These are phyloP conservation scores for Phyllosticta citribraziliensis DNA, from an alignment of 2,329 filamentous ascomycete genomes.

Conservation along the genomic window DNA sequence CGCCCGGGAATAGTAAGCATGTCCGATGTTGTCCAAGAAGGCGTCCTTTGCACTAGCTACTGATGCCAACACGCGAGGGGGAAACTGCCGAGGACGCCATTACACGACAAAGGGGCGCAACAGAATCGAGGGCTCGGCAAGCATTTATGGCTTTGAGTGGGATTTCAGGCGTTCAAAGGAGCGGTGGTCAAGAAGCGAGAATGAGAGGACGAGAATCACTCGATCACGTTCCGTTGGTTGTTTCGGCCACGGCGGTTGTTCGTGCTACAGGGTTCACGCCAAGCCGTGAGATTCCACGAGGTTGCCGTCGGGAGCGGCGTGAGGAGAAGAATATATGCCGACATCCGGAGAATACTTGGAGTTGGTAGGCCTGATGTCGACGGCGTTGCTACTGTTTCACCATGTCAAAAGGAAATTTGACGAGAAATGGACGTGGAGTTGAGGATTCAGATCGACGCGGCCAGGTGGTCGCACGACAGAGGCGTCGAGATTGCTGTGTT, in stretches of 20 bases:
- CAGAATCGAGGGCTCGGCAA: not conserved
- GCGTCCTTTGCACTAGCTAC: not conserved
- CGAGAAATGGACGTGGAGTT: not conserved
- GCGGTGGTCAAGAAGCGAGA: not conserved
- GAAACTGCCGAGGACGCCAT: not conserved
- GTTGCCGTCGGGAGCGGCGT: not conserved
- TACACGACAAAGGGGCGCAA: not conserved
- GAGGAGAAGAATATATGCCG: not conserved
- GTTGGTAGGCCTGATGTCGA: not conserved
- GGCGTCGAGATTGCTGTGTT: not conserved
- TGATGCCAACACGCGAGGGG: not conserved
- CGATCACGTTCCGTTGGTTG: not conserved
- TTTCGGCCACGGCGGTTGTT: not conserved
- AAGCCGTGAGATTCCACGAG: not conserved
- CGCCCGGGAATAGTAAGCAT: not conserved
- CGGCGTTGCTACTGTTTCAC: conserved; percentile 4
- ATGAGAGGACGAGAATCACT: not conserved
- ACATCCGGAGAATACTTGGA: not conserved
- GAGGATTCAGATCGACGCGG: not conserved
- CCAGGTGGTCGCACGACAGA: not conserved
- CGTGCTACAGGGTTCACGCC: not conserved
- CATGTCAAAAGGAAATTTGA: not conserved
- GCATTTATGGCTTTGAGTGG: no score
- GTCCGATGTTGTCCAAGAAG: not conserved
- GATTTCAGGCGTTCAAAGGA: no score